phyloP scores from a whole-genome alignment of 2,329 filamentous ascomycete genomes.

The Penicillium brasilianum region DNA sequence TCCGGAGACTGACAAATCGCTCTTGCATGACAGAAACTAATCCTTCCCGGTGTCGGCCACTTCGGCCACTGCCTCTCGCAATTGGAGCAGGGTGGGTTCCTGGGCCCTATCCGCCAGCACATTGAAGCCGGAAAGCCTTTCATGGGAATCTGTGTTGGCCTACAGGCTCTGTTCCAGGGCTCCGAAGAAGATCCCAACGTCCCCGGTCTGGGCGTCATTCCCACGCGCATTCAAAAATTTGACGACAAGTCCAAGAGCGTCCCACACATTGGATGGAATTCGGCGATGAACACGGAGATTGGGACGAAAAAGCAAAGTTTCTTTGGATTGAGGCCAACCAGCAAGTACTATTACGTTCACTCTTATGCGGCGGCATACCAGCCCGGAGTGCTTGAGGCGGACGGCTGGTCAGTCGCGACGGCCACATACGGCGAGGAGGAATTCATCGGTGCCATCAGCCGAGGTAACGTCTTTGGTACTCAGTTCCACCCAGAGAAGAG shows the following conservation, averaged over 20 bases:
- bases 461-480: constrained; percentile 83
- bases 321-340: constrained; percentile 77
- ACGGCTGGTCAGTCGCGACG: constrained; percentile 92
- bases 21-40: constrained; percentile 71
- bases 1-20: neutral
- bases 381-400: constrained; percentile 72
- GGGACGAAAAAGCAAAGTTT: constrained; percentile 60
- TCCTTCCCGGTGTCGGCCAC: constrained; percentile 94
- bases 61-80: constrained; percentile 95
- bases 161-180: constrained; percentile 87
- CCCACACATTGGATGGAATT: constrained; percentile 99
- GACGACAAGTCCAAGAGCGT: constrained; percentile 80
- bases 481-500: constrained; percentile 99
- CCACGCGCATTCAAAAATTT: constrained; percentile 74
- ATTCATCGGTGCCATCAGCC: constrained; percentile 88
- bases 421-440: constrained; percentile 85
- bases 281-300: constrained; percentile 64
- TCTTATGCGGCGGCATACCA: constrained; percentile 84
- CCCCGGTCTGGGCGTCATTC: constrained; percentile 76
- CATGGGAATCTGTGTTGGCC: constrained; percentile 94
- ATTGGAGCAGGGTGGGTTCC: constrained; percentile 78
- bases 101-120: constrained; percentile 80
- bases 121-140: constrained; percentile 93
- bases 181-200: constrained; percentile 78
- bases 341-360: constrained; percentile 99